Evolutionary conservation across 1,284 basidiomycete genomes (phyloP), one percentile per base, ranked within the genome.

Genomic region (Papiliotrema flavescens): DNA sequence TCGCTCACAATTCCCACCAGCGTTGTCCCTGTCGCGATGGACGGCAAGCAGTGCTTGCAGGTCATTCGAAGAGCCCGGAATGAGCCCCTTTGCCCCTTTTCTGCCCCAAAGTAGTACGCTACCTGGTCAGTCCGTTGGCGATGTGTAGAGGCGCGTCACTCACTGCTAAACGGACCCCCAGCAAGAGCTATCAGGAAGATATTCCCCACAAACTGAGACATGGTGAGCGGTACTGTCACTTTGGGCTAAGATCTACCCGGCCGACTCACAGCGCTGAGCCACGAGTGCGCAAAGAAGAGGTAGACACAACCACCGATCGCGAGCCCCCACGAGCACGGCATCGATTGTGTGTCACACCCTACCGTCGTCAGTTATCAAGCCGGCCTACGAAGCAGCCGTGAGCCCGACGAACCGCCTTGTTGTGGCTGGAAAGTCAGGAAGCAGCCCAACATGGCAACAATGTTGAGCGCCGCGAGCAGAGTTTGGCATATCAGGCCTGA

Each of bases 351-450:
- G 9, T 17, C 35, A 17, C 35, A 36, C 35, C 35, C 35, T 36
- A 36, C 17, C 35, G 35, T 36, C 17, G 9, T 17, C 9, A 17
- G 11, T 36, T 36, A 17, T 36, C 11, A 36, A 36, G 35, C 35
- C 35, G 9, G 17, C 35, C 17, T 36, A 17, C 11, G 35, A 9
- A 36, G 35, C 35, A 36, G 35, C 17, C 9, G n/a, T n/a, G n/a
- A n/a, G n/a, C n/a, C n/a, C n/a, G 35, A 36, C 17, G 35, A 36
- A 35, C n/a, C 14, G 41, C 48, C 48, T 32, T 50, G 48, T 24
- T 50, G 48, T n/a, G 48, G 48, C 48, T 42, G 49, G 41, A 42
- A 42, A 22, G 22, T 22, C 13, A 42, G 24, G 40, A 51, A 42
- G 3, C 11, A 14, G 39, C 23, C 49, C 11, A 51, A 3, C 8